These are phyloP conservation scores for Amaranthus palmeri DNA, from an alignment of 148 eudicot species.

Conservation along the genomic window DNA sequence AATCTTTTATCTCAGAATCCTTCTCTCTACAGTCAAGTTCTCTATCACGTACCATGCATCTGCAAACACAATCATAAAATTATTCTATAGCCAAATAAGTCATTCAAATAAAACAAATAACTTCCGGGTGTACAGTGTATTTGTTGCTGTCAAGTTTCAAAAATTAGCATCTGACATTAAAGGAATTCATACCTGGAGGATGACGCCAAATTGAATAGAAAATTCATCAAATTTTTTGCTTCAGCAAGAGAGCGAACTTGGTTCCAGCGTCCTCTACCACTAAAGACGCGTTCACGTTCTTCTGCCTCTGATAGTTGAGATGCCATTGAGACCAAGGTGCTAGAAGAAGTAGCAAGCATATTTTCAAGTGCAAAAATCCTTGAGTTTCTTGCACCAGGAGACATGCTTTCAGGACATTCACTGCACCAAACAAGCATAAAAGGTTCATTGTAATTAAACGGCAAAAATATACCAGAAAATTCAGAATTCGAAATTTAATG, in stretches of 20 bases:
- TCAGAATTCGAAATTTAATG: neutral
- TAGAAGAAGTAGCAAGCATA: constrained; percentile 93
- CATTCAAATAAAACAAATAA: neutral
- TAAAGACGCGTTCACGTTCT: constrained; percentile 86
- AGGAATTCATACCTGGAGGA: constrained; percentile 59
- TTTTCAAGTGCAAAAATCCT: constrained; percentile 90
- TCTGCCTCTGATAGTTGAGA: constrained; percentile 97
- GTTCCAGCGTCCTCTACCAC: constrained; percentile 95
- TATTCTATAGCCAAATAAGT: neutral
- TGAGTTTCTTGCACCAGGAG: constrained; percentile 98
- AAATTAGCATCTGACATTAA: neutral
- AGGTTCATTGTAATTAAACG: neutral
- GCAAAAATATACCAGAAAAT: neutral
- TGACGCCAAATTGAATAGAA: constrained; percentile 76
- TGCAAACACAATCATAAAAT: constrained; percentile 19
- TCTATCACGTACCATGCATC: constrained; percentile 73
- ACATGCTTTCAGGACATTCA: constrained; percentile 60
- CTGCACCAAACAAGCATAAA: constrained; percentile 34
- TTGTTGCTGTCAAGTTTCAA: neutral
- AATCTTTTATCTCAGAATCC: constrained; percentile 67
- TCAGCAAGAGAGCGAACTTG: constrained; percentile 86
- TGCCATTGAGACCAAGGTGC: constrained; percentile 90
- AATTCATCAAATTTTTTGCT: constrained; percentile 81
- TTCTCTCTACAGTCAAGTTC: constrained; percentile 84
- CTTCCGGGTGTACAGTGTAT: too few species aligned